Evolutionary conservation across 2,329 filamentous ascomycete species (phyloP).

Genomic region (Penicillium rolfsii): DNA sequence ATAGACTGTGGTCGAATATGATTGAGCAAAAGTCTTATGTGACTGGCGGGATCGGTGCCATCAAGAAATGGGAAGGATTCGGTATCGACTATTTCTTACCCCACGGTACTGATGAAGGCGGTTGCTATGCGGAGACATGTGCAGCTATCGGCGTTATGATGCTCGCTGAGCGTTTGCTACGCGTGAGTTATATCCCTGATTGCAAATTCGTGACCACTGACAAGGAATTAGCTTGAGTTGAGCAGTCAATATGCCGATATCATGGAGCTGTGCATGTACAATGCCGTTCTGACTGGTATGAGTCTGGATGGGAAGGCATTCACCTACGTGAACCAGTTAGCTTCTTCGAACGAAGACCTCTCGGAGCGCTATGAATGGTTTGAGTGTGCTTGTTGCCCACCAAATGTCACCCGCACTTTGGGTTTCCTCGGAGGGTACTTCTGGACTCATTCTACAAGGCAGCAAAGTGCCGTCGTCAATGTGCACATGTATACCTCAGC

Average conservation of each 20-base stretch:
- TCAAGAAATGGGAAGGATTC: conserved; percentile 64
- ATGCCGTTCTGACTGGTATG: conserved; percentile 62
- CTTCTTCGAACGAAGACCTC: conserved; percentile 55
- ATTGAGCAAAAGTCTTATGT: conserved; percentile 64
- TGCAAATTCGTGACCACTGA: background rate
- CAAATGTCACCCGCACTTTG: conserved; percentile 60
- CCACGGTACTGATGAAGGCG: conserved; percentile 62
- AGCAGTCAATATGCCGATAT: conserved; percentile 60
- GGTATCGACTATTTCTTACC: conserved; percentile 63
- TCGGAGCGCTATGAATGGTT: conserved; percentile 62
- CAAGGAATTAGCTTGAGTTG: conserved; percentile 47
- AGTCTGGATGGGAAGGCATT: conserved; percentile 60
- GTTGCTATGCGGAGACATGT: conserved; percentile 66
- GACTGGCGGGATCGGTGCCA: conserved; percentile 63
- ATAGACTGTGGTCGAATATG: conserved; percentile 63
- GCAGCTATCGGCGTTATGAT: conserved; percentile 64
- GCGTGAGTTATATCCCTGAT: conserved; percentile 36
- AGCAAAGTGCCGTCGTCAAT: conserved; percentile 47
- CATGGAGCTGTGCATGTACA: conserved; percentile 65
- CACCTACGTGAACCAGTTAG: conserved; percentile 65
- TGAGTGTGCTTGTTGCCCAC: conserved; percentile 63
- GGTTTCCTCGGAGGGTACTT: conserved; percentile 62
- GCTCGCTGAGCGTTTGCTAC: conserved; percentile 60
- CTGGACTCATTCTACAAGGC: conserved; percentile 48
- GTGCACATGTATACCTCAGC: conserved; percentile 62